phyloP scores from a whole-genome alignment of 1,284 basidiomycete genomes.

The Leccinum pachyderme region DNA sequence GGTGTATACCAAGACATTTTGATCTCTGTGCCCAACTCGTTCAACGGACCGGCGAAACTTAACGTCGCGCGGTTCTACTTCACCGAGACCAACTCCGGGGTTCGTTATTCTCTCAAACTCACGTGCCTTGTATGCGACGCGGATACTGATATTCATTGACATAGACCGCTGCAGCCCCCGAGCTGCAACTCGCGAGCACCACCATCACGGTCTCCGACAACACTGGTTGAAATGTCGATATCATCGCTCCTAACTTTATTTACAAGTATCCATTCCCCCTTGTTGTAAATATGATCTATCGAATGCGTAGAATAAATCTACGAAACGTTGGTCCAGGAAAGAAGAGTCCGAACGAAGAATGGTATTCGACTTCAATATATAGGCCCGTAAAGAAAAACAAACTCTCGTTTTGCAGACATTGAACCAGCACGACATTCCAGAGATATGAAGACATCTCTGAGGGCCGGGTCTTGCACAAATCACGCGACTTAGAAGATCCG shows the following conservation, averaged over 20 bases:
- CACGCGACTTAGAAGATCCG: neutral
- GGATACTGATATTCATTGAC: constrained; percentile 1
- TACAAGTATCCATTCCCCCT: neutral
- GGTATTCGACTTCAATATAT: neutral
- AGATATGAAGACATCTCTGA: neutral
- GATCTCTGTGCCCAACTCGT: neutral
- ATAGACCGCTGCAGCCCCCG: neutral
- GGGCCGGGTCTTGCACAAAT: neutral
- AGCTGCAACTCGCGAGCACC: neutral
- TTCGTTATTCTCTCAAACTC: neutral
- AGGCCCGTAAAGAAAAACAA: neutral
- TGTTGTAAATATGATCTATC: neutral
- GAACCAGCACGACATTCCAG: neutral
- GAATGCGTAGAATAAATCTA: neutral
- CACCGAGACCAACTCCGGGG: no score
- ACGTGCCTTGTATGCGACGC: neutral
- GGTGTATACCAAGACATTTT: neutral
- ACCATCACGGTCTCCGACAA: fast-evolving
- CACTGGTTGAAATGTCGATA: neutral
- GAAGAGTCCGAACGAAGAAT: neutral
- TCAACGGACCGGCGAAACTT: neutral
- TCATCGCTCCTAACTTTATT: neutral
- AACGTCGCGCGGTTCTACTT: neutral
- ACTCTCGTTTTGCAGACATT: neutral
- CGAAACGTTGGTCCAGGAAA: neutral